Conservation (phyloP, 495 filamentous ascomycete species). For the Acidiella bohemica region DNA sequence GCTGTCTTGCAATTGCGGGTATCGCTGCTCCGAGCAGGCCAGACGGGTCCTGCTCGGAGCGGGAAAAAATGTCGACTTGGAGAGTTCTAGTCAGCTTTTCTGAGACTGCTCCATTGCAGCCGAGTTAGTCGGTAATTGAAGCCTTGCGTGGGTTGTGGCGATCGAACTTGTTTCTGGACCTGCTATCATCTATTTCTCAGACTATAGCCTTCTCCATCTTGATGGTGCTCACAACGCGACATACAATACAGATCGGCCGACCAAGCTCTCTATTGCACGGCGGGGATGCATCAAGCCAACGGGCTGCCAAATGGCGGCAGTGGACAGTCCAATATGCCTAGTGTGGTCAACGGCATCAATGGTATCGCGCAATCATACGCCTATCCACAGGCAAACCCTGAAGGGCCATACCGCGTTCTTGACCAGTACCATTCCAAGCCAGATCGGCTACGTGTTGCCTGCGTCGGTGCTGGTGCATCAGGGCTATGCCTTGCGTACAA, state of each 20-base stretch:
- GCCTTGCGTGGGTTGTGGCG: too few species aligned
- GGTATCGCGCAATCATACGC: constrained; percentile 19
- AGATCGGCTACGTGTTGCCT: constrained; percentile 21
- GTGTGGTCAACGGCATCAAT: constrained; percentile 21
- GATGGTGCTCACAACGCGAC: too few species aligned
- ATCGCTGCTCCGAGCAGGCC: too few species aligned
- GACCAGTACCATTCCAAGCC: constrained; percentile 26
- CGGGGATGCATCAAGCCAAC: constrained; percentile 5
- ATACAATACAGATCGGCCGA: too few species aligned
- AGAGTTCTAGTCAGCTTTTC: too few species aligned
- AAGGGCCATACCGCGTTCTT: constrained; percentile 23
- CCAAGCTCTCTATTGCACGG: too few species aligned
- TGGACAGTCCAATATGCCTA: constrained; percentile 22
- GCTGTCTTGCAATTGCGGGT: too few species aligned
- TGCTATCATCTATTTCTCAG: background rate
- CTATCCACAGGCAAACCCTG: constrained; percentile 21
- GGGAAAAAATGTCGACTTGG: too few species aligned
- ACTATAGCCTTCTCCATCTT: too few species aligned
- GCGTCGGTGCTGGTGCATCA: constrained; percentile 23
- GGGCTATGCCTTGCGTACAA: constrained; percentile 27
- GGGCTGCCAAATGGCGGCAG: background rate
- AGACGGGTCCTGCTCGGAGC: too few species aligned
- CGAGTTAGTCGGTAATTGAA: too few species aligned
- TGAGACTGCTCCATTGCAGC: too few species aligned
- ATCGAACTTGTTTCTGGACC: background rate